Percentiles rank a stretch among this genome's conserved stretches.
Conservation (phyloP, 1,284 basidiomycete species). For the Porodaedalea pini region DNA sequence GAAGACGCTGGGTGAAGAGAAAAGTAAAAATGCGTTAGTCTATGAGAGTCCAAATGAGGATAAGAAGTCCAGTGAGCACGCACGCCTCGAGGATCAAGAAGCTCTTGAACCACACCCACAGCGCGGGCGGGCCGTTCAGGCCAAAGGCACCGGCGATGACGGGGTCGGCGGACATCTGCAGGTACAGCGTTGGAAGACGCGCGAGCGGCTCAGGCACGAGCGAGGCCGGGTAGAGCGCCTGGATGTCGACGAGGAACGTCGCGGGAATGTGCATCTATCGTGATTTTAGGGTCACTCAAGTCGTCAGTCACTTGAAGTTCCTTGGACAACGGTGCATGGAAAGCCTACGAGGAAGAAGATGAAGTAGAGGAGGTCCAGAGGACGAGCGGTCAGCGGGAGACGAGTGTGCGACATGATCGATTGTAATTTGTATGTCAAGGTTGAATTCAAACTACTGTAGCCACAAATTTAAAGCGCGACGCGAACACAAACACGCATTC, state of each 20-base stretch:
- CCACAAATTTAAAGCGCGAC: too few relatives aligned
- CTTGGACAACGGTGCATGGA: neutral
- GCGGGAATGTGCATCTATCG: constrained; percentile 59
- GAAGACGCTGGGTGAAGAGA: constrained; percentile 47
- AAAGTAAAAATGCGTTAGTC: constrained; percentile 28
- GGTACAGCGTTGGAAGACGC: constrained; percentile 43
- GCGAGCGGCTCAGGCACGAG: constrained; percentile 46
- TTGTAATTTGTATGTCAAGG: too few relatives aligned
- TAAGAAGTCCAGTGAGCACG: constrained; percentile 7
- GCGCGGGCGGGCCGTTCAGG: constrained; percentile 35
- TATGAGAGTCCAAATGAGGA: constrained; percentile 24
- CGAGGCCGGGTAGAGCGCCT: constrained; percentile 56
- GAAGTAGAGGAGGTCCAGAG: constrained; percentile 61
- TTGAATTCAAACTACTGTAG: too few relatives aligned
- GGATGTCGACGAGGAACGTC: constrained; percentile 64
- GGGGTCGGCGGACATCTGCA: constrained; percentile 57
- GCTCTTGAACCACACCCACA: constrained; percentile 62
- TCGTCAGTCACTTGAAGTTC: too few relatives aligned
- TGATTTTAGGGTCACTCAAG: neutral
- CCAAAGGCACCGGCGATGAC: constrained; percentile 54
- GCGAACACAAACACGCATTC: too few relatives aligned
- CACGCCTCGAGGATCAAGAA: constrained; percentile 57
- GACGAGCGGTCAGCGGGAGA: constrained; percentile 36
- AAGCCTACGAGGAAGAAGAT: constrained; percentile 51
- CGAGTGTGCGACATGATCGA: neutral